These are phyloP conservation scores for Diophrys appendiculata DNA, from an alignment of 73 alveolate genomes.

Conservation along the genomic window DNA sequence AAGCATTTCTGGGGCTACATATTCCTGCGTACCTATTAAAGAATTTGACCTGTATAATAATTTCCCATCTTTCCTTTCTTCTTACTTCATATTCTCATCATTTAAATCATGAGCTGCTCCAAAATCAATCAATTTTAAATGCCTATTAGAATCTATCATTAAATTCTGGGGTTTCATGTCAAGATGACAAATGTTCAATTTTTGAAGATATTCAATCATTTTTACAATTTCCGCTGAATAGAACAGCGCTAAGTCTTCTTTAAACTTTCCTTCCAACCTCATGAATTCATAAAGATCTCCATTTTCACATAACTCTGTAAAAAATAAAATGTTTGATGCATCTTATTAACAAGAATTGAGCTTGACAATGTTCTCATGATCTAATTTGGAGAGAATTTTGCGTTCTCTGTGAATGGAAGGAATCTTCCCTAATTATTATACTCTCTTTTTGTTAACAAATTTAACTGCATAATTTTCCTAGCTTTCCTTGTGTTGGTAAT, in stretches of 20 bases:
- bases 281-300: slow-evolving; percentile 38
- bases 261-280: slow-evolving; percentile 16
- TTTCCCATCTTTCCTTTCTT: slow-evolving; percentile 20
- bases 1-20: slow-evolving; percentile 58
- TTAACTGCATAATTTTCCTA: no score
- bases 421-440: no score
- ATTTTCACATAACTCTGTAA: slow-evolving; percentile 56
- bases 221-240: slow-evolving; percentile 45
- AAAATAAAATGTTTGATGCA: slow-evolving; percentile 50
- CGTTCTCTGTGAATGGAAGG: slow-evolving; percentile 42
- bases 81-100: slow-evolving; percentile 6
- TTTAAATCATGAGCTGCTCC: slow-evolving; percentile 42
- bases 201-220: slow-evolving; percentile 73
- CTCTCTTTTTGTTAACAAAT: no score
- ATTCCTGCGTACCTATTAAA: slow-evolving; percentile 54
- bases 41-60: slow-evolving; percentile 21
- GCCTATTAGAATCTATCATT: slow-evolving; percentile 41
- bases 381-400: slow-evolving; percentile 12
- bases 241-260: not conserved
- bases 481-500: no score
- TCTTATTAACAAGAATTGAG: slow-evolving; percentile 49
- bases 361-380: slow-evolving; percentile 41
- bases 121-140: slow-evolving; percentile 53
- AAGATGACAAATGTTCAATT: slow-evolving; percentile 20
- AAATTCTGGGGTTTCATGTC: slow-evolving; percentile 31